Percentiles rank a stretch among this genome's conserved stretches.
Conservation (phyloP, 2,329 filamentous ascomycete genomes). For the Xylariaceae sp. region DNA sequence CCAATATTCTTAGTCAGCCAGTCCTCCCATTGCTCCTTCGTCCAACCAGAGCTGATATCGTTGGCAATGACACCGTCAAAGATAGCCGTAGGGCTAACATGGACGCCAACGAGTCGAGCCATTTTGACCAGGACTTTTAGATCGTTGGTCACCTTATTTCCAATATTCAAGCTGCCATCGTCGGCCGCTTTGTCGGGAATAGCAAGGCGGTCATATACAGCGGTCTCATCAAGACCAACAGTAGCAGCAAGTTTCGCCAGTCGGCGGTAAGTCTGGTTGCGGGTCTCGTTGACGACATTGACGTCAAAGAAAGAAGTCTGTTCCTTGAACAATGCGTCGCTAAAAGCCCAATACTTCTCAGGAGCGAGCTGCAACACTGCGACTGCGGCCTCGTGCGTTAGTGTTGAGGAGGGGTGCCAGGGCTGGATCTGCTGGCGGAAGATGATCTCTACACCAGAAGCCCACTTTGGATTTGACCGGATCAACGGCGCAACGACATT, state of each 20-base stretch:
- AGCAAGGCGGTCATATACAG: constrained; percentile 71
- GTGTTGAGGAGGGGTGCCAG: constrained; percentile 88
- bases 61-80: constrained; percentile 85
- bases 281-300: constrained; percentile 79
- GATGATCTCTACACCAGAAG: constrained; percentile 70
- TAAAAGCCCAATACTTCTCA: constrained; percentile 81
- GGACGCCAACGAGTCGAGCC: constrained; percentile 78
- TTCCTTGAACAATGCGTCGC: constrained; percentile 65
- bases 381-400: constrained; percentile 81
- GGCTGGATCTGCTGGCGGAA: constrained; percentile 93
- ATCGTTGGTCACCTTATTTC: constrained; percentile 84
- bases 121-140: constrained; percentile 84
- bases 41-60: constrained; percentile 80
- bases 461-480: constrained; percentile 61
- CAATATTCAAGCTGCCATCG: constrained; percentile 74
- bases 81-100: constrained; percentile 89
- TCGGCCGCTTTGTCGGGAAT: constrained; percentile 70
- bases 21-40: constrained; percentile 80
- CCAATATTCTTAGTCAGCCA: constrained; percentile 70
- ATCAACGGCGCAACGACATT: constrained; percentile 68
- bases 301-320: constrained; percentile 86
- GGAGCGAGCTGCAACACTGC: constrained; percentile 77
- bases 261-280: constrained; percentile 83
- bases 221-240: constrained; percentile 74
- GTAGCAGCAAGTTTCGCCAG: constrained; percentile 74